Percentiles rank a stretch among this genome's conserved stretches.
Conservation (phyloP, 176 grass and related monocot genomes). For the Saccharum spontaneum region DNA sequence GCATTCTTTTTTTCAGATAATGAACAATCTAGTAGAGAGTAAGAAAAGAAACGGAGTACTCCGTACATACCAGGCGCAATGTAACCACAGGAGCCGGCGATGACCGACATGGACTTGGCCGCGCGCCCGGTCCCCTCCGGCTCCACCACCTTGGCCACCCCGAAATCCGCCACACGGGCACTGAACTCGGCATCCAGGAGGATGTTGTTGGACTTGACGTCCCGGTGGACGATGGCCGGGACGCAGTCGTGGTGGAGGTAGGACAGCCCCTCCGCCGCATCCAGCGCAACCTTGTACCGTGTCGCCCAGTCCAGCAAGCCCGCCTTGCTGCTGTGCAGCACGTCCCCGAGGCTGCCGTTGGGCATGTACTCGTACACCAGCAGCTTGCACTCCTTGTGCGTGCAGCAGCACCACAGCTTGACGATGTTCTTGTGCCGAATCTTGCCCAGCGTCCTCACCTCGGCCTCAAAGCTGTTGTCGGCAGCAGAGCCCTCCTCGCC, state of each 20-base stretch:
- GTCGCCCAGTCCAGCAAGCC: conserved; percentile 64
- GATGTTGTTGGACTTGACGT: conserved; percentile 93
- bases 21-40: too few species aligned
- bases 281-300: conserved; percentile 66
- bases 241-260: conserved; percentile 93
- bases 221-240: conserved; percentile 78
- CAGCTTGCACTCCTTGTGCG: conserved; percentile 50
- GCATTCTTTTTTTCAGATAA: too few species aligned
- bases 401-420: conserved; percentile 77
- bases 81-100: conserved; percentile 82
- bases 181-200: conserved; percentile 73
- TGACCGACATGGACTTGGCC: conserved; percentile 74
- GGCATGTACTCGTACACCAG: conserved; percentile 88
- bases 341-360: conserved; percentile 72
- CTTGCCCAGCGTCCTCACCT: conserved; percentile 84
- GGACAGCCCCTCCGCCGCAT: conserved; percentile 73
- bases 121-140: conserved; percentile 37
- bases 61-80: conserved; percentile 70
- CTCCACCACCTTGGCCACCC: conserved; percentile 73
- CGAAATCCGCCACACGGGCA: conserved; percentile 67
- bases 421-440: conserved; percentile 97
- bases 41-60: too few species aligned
- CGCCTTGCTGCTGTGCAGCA: conserved; percentile 61
- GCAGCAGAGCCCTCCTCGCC: background rate
- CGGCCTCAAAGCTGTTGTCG: conserved; percentile 64